Percentiles rank a stretch among this genome's conserved stretches.
These are phyloP conservation scores for Colletotrichum sp. DNA, from an alignment of 2,329 filamentous ascomycete genomes.

Conservation along the genomic window DNA sequence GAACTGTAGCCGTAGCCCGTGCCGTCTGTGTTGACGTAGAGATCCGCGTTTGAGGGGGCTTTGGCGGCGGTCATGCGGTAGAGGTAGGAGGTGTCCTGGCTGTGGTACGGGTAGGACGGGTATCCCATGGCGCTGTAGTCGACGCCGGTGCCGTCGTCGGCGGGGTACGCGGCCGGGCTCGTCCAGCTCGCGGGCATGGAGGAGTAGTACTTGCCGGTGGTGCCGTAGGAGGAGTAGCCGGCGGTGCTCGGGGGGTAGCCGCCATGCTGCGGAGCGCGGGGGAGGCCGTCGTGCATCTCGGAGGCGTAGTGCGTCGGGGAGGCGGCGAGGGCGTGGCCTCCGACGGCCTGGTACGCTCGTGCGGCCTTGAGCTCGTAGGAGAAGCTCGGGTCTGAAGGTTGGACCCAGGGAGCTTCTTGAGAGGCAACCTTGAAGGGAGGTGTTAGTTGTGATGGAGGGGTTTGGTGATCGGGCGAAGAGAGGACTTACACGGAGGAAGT, in stretches of 20 bases:
- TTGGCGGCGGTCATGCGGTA: slow-evolving; percentile 34
- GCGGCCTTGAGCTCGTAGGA: slow-evolving; percentile 41
- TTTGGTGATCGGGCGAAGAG: not conserved
- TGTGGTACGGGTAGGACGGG: slow-evolving; percentile 37
- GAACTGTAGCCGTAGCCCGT: slow-evolving; percentile 35
- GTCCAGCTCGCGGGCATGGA: slow-evolving; percentile 36
- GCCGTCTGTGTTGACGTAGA: slow-evolving; percentile 41
- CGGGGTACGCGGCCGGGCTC: slow-evolving; percentile 32
- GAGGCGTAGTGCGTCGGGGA: slow-evolving; percentile 36
- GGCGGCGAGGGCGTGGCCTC: slow-evolving; percentile 23
- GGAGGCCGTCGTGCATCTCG: slow-evolving; percentile 34
- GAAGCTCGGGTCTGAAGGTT: slow-evolving; percentile 34
- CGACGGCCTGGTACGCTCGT: slow-evolving; percentile 35
- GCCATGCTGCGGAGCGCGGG: slow-evolving; percentile 15
- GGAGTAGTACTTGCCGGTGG: slow-evolving; percentile 36
- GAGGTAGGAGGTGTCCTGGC: slow-evolving; percentile 35
- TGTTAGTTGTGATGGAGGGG: not conserved
- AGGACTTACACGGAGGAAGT: slow-evolving; percentile 76
- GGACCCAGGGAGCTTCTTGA: slow-evolving; percentile 35
- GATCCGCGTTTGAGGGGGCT: slow-evolving; percentile 23
- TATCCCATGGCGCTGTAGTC: slow-evolving; percentile 42
- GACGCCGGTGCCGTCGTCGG: slow-evolving; percentile 35
- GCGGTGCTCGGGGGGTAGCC: slow-evolving; percentile 33
- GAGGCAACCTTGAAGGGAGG: slow-evolving; percentile 38
- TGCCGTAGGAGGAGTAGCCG: slow-evolving; percentile 31